Percentiles rank a stretch among this genome's conserved stretches.
These are phyloP conservation scores for Annulohypoxylon nitens DNA, from an alignment of 495 filamentous ascomycete species.

Conservation along the genomic window DNA sequence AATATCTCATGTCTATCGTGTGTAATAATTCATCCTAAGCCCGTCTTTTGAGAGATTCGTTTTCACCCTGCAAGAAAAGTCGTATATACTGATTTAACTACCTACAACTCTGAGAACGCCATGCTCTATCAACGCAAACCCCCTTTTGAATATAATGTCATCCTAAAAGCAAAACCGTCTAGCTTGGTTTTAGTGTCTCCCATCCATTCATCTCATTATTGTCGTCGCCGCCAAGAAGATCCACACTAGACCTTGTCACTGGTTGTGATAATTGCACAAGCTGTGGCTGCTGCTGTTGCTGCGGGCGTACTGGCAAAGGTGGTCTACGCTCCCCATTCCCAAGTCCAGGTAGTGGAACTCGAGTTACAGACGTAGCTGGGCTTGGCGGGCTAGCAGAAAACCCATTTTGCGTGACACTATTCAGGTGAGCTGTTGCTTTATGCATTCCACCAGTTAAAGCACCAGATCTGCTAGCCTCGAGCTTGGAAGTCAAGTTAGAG, in stretches of 20 bases:
- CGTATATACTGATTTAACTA: constrained; percentile 23
- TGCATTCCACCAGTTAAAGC: constrained; percentile 45
- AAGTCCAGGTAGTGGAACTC: constrained; percentile 45
- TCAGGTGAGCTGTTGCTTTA: constrained; percentile 24
- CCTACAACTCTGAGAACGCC: constrained; percentile 34
- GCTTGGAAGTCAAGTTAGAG: constrained; percentile 47
- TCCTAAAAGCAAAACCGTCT: constrained; percentile 10
- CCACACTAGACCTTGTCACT: constrained; percentile 44
- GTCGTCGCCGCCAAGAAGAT: constrained; percentile 57
- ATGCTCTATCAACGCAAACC: constrained; percentile 26
- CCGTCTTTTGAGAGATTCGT: neutral
- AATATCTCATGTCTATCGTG: constrained; percentile 1
- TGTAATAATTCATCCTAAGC: neutral
- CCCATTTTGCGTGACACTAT: constrained; percentile 14
- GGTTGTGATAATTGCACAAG: constrained; percentile 48
- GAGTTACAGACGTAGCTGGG: constrained; percentile 14
- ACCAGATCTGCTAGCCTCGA: constrained; percentile 46
- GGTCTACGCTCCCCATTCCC: constrained; percentile 42
- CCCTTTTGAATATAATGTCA: constrained; percentile 23
- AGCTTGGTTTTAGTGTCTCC: constrained; percentile 61
- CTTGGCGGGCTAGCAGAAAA: constrained; percentile 10
- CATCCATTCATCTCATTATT: constrained; percentile 58
- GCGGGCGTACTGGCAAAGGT: constrained; percentile 39
- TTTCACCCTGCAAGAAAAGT: neutral
- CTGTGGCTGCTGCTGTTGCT: constrained; percentile 44